A percentile compares a stretch with the other conserved stretches of the same genome.
These are phyloP conservation scores for Pseudopyricularia javanii DNA, from an alignment of 2,329 filamentous ascomycete species.

Conservation along the genomic window DNA sequence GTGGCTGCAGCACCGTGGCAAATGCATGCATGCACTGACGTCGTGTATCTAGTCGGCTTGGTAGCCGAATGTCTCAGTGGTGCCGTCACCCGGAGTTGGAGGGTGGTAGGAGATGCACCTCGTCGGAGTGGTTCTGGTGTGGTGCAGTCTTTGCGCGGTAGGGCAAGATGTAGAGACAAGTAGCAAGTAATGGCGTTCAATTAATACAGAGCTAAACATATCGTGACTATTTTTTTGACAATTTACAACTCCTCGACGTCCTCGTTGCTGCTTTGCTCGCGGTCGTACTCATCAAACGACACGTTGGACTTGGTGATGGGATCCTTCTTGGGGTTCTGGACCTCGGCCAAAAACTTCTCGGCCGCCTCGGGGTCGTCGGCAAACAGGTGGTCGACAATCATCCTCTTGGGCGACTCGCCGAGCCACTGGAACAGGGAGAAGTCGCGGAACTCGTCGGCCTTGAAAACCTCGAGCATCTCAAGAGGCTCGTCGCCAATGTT, in stretches of 20 bases:
- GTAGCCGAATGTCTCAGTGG: too few relatives aligned
- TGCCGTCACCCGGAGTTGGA: too few relatives aligned
- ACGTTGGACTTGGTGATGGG: slow-evolving; percentile 27
- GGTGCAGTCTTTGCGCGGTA: too few relatives aligned
- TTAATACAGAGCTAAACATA: too few relatives aligned
- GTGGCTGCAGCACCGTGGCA: too few relatives aligned
- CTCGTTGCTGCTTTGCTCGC: not conserved
- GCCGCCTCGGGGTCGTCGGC: slow-evolving; percentile 46
- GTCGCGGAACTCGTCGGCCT: slow-evolving; percentile 58
- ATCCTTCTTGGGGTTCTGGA: slow-evolving; percentile 50
- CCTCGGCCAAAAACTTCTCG: slow-evolving; percentile 47
- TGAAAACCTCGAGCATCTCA: slow-evolving; percentile 66
- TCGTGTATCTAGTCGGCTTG: too few relatives aligned
- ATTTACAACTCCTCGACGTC: not conserved
- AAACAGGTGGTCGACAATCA: slow-evolving; percentile 57
- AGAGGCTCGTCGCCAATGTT: slow-evolving; percentile 67
- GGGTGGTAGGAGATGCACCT: too few relatives aligned
- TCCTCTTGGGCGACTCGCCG: slow-evolving; percentile 54
- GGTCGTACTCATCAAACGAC: slow-evolving; percentile 2
- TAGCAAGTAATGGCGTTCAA: too few relatives aligned
- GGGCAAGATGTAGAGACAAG: too few relatives aligned
- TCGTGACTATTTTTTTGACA: not conserved
- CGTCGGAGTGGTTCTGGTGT: too few relatives aligned
- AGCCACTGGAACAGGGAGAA: slow-evolving; percentile 67
- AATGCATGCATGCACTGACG: too few relatives aligned